Evolutionary conservation across 192 early-diverging fungal genomes (phyloP).

Genomic region (Coemansia sp.): DNA sequence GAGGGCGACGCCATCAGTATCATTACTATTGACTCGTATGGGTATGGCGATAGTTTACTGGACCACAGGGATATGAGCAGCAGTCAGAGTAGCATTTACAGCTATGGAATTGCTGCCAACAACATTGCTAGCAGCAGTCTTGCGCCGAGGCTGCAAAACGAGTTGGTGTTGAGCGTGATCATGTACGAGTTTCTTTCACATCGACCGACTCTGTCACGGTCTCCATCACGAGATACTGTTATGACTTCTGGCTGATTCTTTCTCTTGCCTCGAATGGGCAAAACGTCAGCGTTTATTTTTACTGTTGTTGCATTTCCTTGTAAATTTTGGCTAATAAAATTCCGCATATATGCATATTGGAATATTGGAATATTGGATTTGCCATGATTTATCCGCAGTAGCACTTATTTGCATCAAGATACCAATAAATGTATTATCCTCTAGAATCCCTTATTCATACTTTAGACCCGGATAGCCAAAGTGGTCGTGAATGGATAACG

Average conservation of each 20-base stretch:
- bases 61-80: not conserved
- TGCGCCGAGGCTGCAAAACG: conserved; percentile 31
- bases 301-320: too few relatives aligned
- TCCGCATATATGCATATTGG: too few relatives aligned
- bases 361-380: too few relatives aligned
- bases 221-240: conserved; percentile 33
- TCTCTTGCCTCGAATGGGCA: conserved; percentile 1
- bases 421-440: not conserved
- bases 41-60: not conserved
- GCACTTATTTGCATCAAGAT: not conserved
- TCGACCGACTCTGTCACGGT: conserved; percentile 34
- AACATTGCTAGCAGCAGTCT: not conserved
- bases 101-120: not conserved
- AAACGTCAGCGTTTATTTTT: too few relatives aligned
- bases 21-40: conserved; percentile 12
- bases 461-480: conserved; percentile 32
- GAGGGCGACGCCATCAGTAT: conserved; percentile 28
- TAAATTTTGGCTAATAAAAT: too few relatives aligned
- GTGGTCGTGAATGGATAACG: conserved; percentile 22
- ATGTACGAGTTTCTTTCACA: conserved; percentile 48
- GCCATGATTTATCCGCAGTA: too few relatives aligned
- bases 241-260: conserved; percentile 10
- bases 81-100: conserved; percentile 2
- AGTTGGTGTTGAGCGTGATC: conserved; percentile 35
- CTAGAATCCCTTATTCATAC: conserved; percentile 13